These are phyloP conservation scores for Spathaspora sp. DNA, from an alignment of 1,139 yeast genomes.

Conservation along the genomic window DNA sequence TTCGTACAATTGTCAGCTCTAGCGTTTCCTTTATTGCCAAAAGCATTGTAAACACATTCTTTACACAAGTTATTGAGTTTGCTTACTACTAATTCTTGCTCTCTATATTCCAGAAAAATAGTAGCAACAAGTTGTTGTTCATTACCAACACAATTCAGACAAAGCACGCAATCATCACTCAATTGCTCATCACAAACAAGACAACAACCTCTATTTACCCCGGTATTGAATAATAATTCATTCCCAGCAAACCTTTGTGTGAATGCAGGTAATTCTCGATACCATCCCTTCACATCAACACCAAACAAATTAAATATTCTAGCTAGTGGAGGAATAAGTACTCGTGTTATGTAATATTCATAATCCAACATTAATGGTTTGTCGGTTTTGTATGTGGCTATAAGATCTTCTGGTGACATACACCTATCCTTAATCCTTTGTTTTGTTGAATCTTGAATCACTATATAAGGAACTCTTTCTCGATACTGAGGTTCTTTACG, in stretches of 20 bases:
- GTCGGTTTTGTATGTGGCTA: conserved; percentile 35
- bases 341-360: conserved; percentile 81
- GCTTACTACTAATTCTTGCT: conserved; percentile 13
- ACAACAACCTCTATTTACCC: conserved; percentile 8
- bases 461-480: conserved; percentile 87
- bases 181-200: conserved; percentile 23
- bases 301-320: conserved; percentile 82
- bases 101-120: conserved; percentile 17
- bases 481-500: conserved; percentile 82
- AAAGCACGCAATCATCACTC: conserved; percentile 15
- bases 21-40: conserved; percentile 14
- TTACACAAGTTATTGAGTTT: conserved; percentile 23
- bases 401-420: conserved; percentile 71
- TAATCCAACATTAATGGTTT: conserved; percentile 59
- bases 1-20: conserved; percentile 27
- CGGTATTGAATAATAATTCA: conserved; percentile 2
- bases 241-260: conserved; percentile 3
- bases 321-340: conserved; percentile 85
- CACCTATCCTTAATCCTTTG: conserved; percentile 76
- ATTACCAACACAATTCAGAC: conserved; percentile 21
- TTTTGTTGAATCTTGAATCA: conserved; percentile 64
- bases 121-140: conserved; percentile 21
- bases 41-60: conserved; percentile 24
- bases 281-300: conserved; percentile 78
- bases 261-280: conserved; percentile 58